Evolutionary conservation across 371 early-diverging fungal genomes (phyloP).

Genomic region (Umbelopsis sp.): DNA sequence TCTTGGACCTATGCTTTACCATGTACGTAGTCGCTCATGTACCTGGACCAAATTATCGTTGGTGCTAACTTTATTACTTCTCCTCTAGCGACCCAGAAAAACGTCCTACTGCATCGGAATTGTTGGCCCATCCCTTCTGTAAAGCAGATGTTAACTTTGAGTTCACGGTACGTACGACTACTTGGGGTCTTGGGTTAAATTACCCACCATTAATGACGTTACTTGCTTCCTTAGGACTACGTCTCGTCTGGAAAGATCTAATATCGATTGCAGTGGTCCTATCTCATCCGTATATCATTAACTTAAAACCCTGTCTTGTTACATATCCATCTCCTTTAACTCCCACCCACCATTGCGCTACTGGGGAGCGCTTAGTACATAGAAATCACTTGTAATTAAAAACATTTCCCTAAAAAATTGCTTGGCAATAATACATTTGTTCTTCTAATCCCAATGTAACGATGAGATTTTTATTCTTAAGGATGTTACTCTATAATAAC

Average conservation of each 20-base stretch:
- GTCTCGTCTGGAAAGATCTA: conserved; percentile 4
- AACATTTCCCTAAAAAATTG: neutral
- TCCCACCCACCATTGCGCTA: neutral
- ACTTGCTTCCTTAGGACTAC: neutral
- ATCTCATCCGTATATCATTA: neutral
- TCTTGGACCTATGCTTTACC: conserved; percentile 72
- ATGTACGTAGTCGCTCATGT: conserved; percentile 39
- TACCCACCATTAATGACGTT: neutral
- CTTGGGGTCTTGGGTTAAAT: neutral
- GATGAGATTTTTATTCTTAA: too few species aligned
- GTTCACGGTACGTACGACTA: conserved; percentile 40
- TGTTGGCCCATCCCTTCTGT: conserved; percentile 58
- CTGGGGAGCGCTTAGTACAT: conserved; percentile 7
- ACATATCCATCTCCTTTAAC: neutral
- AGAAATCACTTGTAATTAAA: conserved; percentile 13
- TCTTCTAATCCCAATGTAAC: neutral
- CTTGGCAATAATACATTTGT: neutral
- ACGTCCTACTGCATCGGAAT: conserved; percentile 68
- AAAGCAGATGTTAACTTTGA: conserved; percentile 47
- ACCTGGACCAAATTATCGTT: neutral
- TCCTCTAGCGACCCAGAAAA: conserved; percentile 56
- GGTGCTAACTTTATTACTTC: conserved; percentile 14
- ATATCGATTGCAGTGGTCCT: neutral
- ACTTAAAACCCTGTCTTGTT: neutral
- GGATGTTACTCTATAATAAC: neutral